Conservation (phyloP, 495 filamentous ascomycete genomes). For the Cercophora samala region DNA sequence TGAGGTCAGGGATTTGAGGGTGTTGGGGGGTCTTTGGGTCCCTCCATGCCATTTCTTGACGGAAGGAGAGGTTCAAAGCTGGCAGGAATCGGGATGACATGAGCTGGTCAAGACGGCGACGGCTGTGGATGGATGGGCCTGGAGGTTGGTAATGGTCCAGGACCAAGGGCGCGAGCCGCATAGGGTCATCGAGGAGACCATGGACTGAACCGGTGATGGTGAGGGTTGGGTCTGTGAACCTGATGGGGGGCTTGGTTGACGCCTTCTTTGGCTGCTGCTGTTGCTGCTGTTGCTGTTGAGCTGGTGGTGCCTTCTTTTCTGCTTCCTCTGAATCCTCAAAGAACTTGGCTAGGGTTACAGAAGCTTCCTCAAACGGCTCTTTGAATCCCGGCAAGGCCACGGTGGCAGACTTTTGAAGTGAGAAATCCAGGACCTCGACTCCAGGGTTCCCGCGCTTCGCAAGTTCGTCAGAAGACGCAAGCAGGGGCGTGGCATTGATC, state of each 20-base stretch:
- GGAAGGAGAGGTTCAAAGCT: conserved; percentile 18
- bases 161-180: conserved; percentile 20
- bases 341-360: background rate
- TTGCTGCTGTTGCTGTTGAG: background rate
- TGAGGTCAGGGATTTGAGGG: background rate
- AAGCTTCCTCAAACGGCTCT: conserved; percentile 15
- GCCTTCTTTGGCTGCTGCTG: background rate
- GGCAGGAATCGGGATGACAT: conserved; percentile 26
- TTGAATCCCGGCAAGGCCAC: conserved; percentile 36
- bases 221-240: conserved; percentile 22
- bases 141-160: conserved; percentile 28
- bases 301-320: background rate
- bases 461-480: conserved; percentile 1
- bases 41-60: conserved; percentile 26
- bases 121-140: conserved; percentile 26
- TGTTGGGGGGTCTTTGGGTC: background rate
- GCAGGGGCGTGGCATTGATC: conserved; percentile 14
- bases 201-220: conserved; percentile 27
- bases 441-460: conserved; percentile 4
- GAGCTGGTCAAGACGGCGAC: conserved; percentile 23
- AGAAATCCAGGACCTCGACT: conserved; percentile 26
- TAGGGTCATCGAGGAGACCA: conserved; percentile 28
- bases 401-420: conserved; percentile 38
- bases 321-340: background rate
- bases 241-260: conserved; percentile 7